Base-by-base conservation (phyloP, 352 stramenopile genomes). In the Phytopythium delawarense region DNA sequence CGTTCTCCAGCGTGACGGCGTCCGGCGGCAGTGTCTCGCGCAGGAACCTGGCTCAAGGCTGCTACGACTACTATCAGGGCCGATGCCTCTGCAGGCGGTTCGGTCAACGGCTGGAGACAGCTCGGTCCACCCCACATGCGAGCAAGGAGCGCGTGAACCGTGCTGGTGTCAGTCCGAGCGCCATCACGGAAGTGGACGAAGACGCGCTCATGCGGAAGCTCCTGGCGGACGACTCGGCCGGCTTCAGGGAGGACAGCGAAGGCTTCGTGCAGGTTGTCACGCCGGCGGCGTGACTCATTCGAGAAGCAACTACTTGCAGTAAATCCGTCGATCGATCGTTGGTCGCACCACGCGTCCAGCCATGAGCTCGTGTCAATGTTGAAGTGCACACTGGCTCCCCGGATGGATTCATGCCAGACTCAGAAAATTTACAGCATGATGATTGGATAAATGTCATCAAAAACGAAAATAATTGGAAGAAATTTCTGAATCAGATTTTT, bases 151-250 rank as follows among this genome's bases (percentile, higher is more conserved):
- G 45, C 0, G 6, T 52, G 0, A 25, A 52, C n/a, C 11, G 18
- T 1, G 16, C 9, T 11, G n/a, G 9, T 13, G 18, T 52, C 20
- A 52, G 45, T 18, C 23, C 45, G n/a, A 25, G 23, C n/a, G 45
- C 45, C 23, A 52, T 52, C n/a, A 18, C n/a, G 8, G 45, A 52
- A 30, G 45, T 30, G 21, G 45, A 52, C 23, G 45, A 30, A 32
- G 45, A 52, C 45, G 13, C 13, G n/a, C 45, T 52, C 23, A 52
- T 52, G 45, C 45, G 45, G n/a, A 52, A 52, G 45, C 45, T 52
- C 2, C n/a, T 52, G 7, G 45, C 18, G 23, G 42, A 30, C n/a
- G 45, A 52, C 15, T 18, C 15, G 6, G 15, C 16, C 2, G 15
- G 11, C 12, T 7, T 45, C 13, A 45, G 39, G 39, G 39, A 45